Base-by-base conservation (phyloP, 352 stramenopile species). In the Phytophthora megakarya region DNA sequence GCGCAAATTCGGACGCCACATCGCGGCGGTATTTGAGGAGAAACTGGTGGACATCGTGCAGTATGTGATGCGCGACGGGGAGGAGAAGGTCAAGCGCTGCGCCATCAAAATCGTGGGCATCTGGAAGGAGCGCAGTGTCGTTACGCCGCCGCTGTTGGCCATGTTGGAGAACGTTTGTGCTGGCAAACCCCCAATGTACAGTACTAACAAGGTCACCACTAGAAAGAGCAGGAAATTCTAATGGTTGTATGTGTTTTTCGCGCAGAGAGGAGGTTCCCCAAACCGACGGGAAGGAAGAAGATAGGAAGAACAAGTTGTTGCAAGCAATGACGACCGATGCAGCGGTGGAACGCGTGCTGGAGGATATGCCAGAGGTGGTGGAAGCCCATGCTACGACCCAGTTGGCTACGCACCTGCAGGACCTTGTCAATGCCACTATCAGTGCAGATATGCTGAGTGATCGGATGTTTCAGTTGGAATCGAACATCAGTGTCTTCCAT, bases 401-500 rank as follows among this genome's bases (percentile, higher is more conserved):
- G 32, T 67, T 85, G 52, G 58, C 73, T 19, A 63, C 73, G 26
- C 72, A 73, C 23, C 61, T 95, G 22, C 84, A 95, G 66, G 75
- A 90, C 26, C 71, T 95, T 1, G 86, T 91, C 28, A 92, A 80
- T 46, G 83, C 84, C 18, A 92, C 84, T 7, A 93, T 95, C 54
- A 93, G 81, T 26, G 81, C 86, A 0, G 86, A 95, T 45, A 75
- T 95, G 67, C 70, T 95, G 28, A 95, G 86, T 71, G 86, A 95
- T 61, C 83, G 86, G 51, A 93, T 95, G 84, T 95, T 95, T 65
- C 86, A 95, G 72, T 74, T 95, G 49, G 75, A 93, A 64, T 92
- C 83, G 50, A 91, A 78, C 53, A 72, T 93, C 23, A 88, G 71
- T 43, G 78, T 76, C 11, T 95, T 95, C 61, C 75, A 87, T 43